phyloP scores from a whole-genome alignment of 176 grass and related monocot species.

The Rhipidocladum racemiflorum region DNA sequence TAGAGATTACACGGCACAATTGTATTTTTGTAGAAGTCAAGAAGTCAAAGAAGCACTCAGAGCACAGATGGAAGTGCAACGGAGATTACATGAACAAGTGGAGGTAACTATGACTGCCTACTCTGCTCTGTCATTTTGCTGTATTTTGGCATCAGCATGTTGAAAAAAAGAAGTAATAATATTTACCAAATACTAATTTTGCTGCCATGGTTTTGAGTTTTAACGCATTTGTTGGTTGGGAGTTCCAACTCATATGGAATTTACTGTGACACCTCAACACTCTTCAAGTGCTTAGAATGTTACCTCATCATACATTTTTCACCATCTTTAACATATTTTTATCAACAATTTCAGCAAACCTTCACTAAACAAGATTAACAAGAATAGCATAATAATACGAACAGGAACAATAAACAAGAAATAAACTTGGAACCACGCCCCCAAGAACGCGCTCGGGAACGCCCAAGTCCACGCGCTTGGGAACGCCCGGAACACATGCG shows the following conservation, averaged over 20 bases:
- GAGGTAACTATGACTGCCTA: slow-evolving; percentile 29
- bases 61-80: slow-evolving; percentile 57
- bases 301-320: too few relatives aligned
- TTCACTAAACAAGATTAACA: too few relatives aligned
- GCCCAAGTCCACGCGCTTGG: too few relatives aligned
- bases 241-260: neutral
- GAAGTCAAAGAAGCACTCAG: slow-evolving; percentile 59
- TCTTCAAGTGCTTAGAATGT: too few relatives aligned
- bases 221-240: neutral
- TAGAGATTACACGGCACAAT: neutral
- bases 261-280: neutral
- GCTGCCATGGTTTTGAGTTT: neutral
- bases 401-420: too few relatives aligned
- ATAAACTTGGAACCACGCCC: too few relatives aligned
- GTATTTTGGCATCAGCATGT: neutral
- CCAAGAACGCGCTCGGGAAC: too few relatives aligned
- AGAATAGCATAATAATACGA: too few relatives aligned
- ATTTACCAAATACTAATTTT: neutral
- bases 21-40: slow-evolving; percentile 34
- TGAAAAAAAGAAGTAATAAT: neutral
- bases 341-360: too few relatives aligned
- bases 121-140: neutral
- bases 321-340: too few relatives aligned
- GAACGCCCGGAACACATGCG: too few relatives aligned
- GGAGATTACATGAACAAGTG: slow-evolving; percentile 54